phyloP scores from a whole-genome alignment of 257 asterid genomes.

The Handroanthus guayacan region DNA sequence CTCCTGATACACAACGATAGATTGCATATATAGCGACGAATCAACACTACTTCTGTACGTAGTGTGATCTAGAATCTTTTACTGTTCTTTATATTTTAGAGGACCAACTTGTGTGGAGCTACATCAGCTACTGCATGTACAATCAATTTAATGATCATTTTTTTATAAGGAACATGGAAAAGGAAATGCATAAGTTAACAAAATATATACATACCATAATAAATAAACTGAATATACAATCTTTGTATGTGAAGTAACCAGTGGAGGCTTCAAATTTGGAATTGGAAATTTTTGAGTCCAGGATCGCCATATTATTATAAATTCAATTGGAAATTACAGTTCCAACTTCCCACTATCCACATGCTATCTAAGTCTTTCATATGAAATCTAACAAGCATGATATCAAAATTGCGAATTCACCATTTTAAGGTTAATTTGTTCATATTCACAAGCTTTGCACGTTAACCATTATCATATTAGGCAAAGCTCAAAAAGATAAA shows the following conservation, averaged over 20 bases:
- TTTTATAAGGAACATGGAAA: neutral
- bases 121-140: slow-evolving; percentile 10
- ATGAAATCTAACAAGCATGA: no score
- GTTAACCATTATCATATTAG: neutral
- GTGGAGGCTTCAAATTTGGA: neutral
- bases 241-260: slow-evolving; percentile 14
- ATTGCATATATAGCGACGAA: neutral
- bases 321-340: no score
- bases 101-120: slow-evolving; percentile 3
- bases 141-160: neutral
- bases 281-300: no score
- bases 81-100: neutral
- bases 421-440: no score
- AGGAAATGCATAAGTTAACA: neutral
- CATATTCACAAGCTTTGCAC: no score
- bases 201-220: neutral
- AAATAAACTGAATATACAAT: neutral
- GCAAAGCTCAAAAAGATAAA: slow-evolving; percentile 18
- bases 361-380: no score
- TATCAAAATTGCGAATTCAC: no score
- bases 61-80: slow-evolving; percentile 6
- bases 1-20: slow-evolving; percentile 14
- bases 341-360: no score
- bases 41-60: slow-evolving; percentile 2
- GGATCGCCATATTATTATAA: no score